phyloP scores from a whole-genome alignment of 192 early-diverging fungal genomes.

The Linnemannia elongata region DNA sequence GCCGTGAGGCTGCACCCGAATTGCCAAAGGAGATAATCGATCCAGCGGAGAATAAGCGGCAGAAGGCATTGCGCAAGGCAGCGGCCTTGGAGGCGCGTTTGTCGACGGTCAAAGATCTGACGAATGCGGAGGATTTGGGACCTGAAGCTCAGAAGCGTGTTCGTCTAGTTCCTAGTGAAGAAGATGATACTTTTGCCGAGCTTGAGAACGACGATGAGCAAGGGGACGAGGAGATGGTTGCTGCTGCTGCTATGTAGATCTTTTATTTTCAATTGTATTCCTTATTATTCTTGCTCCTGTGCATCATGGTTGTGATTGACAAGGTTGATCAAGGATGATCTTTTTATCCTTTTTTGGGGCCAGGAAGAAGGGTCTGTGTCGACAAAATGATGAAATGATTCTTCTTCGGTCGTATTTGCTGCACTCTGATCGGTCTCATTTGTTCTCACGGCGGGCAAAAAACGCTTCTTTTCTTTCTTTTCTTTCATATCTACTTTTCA shows the following conservation, averaged over 20 bases:
- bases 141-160: constrained; percentile 1
- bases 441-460: background rate
- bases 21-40: background rate
- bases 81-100: background rate
- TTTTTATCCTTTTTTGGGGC: background rate
- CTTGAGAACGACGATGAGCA: background rate
- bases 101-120: background rate
- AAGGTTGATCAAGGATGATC: background rate
- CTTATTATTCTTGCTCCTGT: background rate
- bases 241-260: background rate
- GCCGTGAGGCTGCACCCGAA: background rate
- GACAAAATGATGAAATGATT: background rate
- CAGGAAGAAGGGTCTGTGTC: background rate
- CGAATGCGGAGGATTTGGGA: background rate
- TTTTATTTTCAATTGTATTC: background rate
- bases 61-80: background rate
- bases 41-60: background rate
- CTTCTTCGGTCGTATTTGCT: background rate
- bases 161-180: background rate
- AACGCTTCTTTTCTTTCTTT: background rate
- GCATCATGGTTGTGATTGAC: no score
- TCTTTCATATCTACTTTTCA: background rate
- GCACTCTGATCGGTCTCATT: background rate
- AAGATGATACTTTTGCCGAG: background rate
- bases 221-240: background rate